These are phyloP conservation scores for Zychaea mexicana DNA, from an alignment of 371 early-diverging fungal species.

Conservation along the genomic window DNA sequence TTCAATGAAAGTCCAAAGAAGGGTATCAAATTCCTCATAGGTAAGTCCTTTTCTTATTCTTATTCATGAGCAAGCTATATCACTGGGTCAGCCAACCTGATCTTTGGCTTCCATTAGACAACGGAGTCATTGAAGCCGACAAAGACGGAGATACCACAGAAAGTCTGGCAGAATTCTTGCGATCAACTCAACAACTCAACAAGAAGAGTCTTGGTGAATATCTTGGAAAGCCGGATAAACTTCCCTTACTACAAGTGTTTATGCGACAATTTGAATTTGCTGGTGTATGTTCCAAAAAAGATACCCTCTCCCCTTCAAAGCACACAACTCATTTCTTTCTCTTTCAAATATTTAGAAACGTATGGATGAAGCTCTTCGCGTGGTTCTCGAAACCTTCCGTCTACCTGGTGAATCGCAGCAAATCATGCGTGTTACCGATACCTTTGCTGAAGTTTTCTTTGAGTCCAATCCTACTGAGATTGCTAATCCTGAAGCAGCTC, in stretches of 20 bases:
- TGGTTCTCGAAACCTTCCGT: slow-evolving; percentile 84
- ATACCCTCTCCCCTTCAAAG: too few species aligned
- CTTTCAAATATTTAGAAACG: slow-evolving; percentile 50
- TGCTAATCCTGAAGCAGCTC: slow-evolving; percentile 73
- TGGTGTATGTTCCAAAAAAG: slow-evolving; percentile 46
- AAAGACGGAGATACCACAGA: slow-evolving; percentile 51
- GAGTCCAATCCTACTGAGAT: slow-evolving; percentile 66
- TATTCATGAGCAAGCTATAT: background rate
- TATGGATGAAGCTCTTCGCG: slow-evolving; percentile 87
- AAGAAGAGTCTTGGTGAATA: slow-evolving; percentile 87
- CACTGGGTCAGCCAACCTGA: background rate
- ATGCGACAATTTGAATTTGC: slow-evolving; percentile 85
- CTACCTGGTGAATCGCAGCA: slow-evolving; percentile 95
- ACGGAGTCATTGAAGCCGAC: slow-evolving; percentile 49
- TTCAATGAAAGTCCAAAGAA: slow-evolving; percentile 89
- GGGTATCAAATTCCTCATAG: slow-evolving; percentile 74
- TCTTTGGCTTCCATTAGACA: slow-evolving; percentile 27
- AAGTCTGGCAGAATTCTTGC: slow-evolving; percentile 73
- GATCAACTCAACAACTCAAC: slow-evolving; percentile 74
- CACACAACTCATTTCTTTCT: too few species aligned
- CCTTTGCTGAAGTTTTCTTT: slow-evolving; percentile 82
- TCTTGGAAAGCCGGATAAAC: slow-evolving; percentile 81
- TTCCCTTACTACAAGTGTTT: slow-evolving; percentile 77
- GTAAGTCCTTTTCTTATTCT: slow-evolving; percentile 13
- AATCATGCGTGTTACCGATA: slow-evolving; percentile 89